Base-by-base conservation (phyloP, 2,329 filamentous ascomycete genomes). In the Bipolaris zeicola region DNA sequence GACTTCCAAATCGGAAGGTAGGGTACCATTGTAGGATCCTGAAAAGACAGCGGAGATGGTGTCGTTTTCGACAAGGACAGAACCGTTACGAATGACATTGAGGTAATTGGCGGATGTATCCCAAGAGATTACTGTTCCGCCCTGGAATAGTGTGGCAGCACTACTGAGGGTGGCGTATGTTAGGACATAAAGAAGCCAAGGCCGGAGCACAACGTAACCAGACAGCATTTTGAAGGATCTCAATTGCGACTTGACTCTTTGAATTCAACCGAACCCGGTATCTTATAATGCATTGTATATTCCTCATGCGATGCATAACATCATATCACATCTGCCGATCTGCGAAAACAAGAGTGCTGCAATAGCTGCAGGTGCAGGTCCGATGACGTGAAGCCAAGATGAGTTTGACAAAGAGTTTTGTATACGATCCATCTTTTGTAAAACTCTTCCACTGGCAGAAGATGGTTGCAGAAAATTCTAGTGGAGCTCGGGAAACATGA, bases 81-180 rank as follows among this genome's bases (percentile, higher is more conserved):
- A 79, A 24, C 77, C 77, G 50, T 80, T 70, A 33, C 73, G 72
- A 36, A 80, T 67, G 2, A 81, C 68, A 13, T 72, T 64, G 13
- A 80, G 68, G 6, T 66, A 63, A 46, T 78, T 62, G 16, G 8
- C 66, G 63, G 51, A 77, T 61, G 7, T 61, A 58, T 80, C 70
- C 54, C 77, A 81, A n/a, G 73, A 72, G 46, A 81, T 68, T 43
- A 81, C 75, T 16, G 79, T 81, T 18, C 74, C 79, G 33, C 51
- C 60, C 2, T 58, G 39, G 33, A 60, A 55, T 18, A 60, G 55
- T 5, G 44, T 57, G 14, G 54, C 53, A 31, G 53, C 42, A 14
- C 38, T 24, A n/a, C 36, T n/a, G 26, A 43, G 37, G 26, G 53
- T 26, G 10, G 36, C 36, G 28, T 37, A 47, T 52, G 42, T 43